Evolutionary conservation across 1,139 yeast species (phyloP).

Genomic region (Saccharomycopsis phalli): DNA sequence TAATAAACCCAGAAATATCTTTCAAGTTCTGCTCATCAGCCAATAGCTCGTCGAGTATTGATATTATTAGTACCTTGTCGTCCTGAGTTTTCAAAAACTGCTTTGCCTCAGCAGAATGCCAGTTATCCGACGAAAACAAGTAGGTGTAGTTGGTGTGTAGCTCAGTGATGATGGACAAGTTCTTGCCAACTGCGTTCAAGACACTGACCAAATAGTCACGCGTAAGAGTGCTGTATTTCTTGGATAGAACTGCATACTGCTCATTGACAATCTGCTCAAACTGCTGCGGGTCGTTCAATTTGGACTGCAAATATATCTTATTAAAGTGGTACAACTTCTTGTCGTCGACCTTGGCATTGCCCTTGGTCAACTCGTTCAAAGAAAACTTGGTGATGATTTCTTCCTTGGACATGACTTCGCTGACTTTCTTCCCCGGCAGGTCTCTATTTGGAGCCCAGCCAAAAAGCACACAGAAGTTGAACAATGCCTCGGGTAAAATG

Average conservation of each 20-base stretch:
- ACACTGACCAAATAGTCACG: slow-evolving; percentile 19
- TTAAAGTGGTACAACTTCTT: slow-evolving; percentile 69
- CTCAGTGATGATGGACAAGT: slow-evolving; percentile 41
- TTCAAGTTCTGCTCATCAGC: neutral
- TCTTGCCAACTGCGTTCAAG: slow-evolving; percentile 28
- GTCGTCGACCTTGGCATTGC: slow-evolving; percentile 86
- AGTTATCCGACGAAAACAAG: slow-evolving; percentile 38
- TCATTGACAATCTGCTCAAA: slow-evolving; percentile 26
- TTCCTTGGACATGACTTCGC: slow-evolving; percentile 56
- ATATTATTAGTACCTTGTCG: too few species aligned
- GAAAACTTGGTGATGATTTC: slow-evolving; percentile 38
- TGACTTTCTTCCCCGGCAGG: slow-evolving; percentile 38
- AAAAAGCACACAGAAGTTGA: slow-evolving; percentile 80
- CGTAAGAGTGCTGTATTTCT: slow-evolving; percentile 11
- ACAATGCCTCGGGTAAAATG: slow-evolving; percentile 73
- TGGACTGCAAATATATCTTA: slow-evolving; percentile 46
- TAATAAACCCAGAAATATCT: slow-evolving; percentile 18
- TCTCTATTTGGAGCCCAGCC: slow-evolving; percentile 87
- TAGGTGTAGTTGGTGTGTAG: slow-evolving; percentile 38
- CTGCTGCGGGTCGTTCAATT: slow-evolving; percentile 30
- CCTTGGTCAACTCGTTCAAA: slow-evolving; percentile 70
- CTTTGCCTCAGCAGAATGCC: slow-evolving; percentile 22
- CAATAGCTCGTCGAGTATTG: too few species aligned
- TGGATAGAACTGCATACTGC: slow-evolving; percentile 29
- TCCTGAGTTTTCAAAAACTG: slow-evolving; percentile 20